These are phyloP conservation scores for Microascus cirrosus DNA, from an alignment of 2,329 filamentous ascomycete genomes.

Conservation along the genomic window DNA sequence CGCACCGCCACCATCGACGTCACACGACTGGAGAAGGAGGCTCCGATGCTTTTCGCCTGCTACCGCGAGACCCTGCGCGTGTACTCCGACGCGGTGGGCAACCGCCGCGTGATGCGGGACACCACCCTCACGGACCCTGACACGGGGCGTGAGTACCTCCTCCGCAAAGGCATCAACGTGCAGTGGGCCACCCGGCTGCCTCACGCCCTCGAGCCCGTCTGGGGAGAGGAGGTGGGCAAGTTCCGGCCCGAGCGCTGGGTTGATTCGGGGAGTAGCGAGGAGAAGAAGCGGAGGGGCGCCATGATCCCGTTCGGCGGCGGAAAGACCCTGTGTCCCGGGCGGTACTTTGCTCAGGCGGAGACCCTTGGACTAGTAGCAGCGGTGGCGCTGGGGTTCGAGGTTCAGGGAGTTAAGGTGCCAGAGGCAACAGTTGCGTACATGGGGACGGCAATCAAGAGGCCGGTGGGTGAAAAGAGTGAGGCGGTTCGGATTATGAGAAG, in stretches of 20 bases:
- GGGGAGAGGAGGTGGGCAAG: conserved; percentile 26
- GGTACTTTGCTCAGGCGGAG: conserved; percentile 19
- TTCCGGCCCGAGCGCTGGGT: conserved; percentile 40
- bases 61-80: conserved; percentile 32
- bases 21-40: conserved; percentile 20
- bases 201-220: conserved; percentile 27
- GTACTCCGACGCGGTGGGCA: conserved; percentile 21
- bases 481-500: conserved; percentile 9
- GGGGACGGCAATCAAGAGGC: conserved; percentile 8
- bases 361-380: conserved; percentile 12
- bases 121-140: conserved; percentile 16
- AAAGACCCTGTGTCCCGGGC: conserved; percentile 18
- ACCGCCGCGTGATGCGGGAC: conserved; percentile 26
- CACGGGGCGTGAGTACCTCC: conserved; percentile 11
- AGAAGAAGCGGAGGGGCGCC: conserved; percentile 12
- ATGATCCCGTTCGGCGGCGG: conserved; percentile 21
- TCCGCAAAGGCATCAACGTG: conserved; percentile 14
- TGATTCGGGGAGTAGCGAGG: conserved; percentile 12
- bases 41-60: conserved; percentile 26
- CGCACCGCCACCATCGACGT: conserved; percentile 18
- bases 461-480: conserved; percentile 4
- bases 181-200: conserved; percentile 28
- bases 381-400: conserved; percentile 12
- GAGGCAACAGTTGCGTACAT: conserved; percentile 3
- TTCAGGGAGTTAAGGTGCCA: conserved; percentile 11